Evolutionary conservation across 768 basidiomycete genomes (phyloP), one percentile per base, ranked within the genome.

Genomic region (Pleurotus djamor): DNA sequence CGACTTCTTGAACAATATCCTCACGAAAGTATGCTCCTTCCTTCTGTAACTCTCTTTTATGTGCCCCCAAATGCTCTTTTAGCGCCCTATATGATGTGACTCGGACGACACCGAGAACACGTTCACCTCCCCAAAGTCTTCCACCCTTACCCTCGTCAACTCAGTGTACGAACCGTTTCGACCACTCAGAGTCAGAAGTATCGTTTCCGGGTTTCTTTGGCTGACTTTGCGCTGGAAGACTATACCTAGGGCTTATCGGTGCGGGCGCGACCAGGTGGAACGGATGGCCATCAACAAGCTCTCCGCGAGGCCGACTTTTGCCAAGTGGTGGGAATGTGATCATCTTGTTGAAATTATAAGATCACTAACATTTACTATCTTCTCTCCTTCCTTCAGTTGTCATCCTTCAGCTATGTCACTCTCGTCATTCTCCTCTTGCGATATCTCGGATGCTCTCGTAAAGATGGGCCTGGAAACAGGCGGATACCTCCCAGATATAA

Each of bases 381-480:
- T 14, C 14, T 17, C 4, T 1, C 21, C 14, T n/a, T 52, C 52
- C n/a, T n/a, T n/a, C n/a, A n/a, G n/a, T n/a, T n/a, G n/a, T n/a
- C n/a, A n/a, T n/a, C n/a, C n/a, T 21, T 4, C 12, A 36, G n/a
- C 9, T 35, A 8, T 69, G 38, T 57, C 50, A 14, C 69, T 77
- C 14, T 64, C 70, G 13, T 59, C 66, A 1, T 85, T 84, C 67
- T 86, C 91, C 5, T 83, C 90, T 49, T 92, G 91, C 74, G 92
- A 96, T 74, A 76, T 96, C 5, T 94, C 94, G 0, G 94, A 96
- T 66, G 92, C 94, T 2, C 84, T 96, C 64, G 74, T 94, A 64
- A 95, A 92, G 72, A 84, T 96, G 36, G 83, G 84, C 7, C 68
- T 83, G 12, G 74, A 82, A 10, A 81, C 86, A 63, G 94, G 92